Evolutionary conservation across 441 rosid genomes (phyloP).

Genomic region (Omphalea diandra): DNA sequence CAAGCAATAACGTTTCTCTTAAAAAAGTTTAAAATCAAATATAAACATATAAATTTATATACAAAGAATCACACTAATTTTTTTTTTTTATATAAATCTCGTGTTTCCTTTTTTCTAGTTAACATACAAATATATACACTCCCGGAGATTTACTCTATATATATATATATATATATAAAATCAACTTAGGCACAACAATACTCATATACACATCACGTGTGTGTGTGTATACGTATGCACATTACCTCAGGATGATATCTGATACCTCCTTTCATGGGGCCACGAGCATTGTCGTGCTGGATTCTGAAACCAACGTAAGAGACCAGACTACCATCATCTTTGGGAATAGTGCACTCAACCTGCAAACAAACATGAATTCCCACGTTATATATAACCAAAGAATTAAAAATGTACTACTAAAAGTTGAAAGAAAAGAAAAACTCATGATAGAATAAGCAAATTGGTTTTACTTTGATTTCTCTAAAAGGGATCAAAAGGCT

Average conservation of each 20-base stretch:
- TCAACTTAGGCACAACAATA: background rate
- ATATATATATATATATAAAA: no score
- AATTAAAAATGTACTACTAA: background rate
- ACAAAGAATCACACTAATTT: no score
- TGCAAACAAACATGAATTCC: conserved; percentile 24
- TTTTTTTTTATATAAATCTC: no score
- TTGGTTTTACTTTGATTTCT: conserved; percentile 64
- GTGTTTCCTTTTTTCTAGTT: no score
- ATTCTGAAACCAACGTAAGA: conserved; percentile 73
- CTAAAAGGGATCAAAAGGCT: conserved; percentile 87
- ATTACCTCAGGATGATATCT: conserved; percentile 74
- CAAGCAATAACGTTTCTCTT: no score
- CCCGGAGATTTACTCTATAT: no score
- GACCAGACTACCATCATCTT: conserved; percentile 66
- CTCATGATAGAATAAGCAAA: background rate
- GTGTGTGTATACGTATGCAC: no score
- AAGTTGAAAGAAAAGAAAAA: background rate
- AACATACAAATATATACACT: no score
- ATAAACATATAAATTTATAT: no score
- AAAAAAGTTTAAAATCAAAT: no score
- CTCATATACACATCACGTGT: background rate
- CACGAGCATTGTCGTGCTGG: conserved; percentile 75
- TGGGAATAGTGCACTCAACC: conserved; percentile 78
- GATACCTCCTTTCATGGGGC: conserved; percentile 82
- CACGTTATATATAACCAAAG: background rate